phyloP scores from a whole-genome alignment of 106 monocot species.

The Allium cepa region DNA sequence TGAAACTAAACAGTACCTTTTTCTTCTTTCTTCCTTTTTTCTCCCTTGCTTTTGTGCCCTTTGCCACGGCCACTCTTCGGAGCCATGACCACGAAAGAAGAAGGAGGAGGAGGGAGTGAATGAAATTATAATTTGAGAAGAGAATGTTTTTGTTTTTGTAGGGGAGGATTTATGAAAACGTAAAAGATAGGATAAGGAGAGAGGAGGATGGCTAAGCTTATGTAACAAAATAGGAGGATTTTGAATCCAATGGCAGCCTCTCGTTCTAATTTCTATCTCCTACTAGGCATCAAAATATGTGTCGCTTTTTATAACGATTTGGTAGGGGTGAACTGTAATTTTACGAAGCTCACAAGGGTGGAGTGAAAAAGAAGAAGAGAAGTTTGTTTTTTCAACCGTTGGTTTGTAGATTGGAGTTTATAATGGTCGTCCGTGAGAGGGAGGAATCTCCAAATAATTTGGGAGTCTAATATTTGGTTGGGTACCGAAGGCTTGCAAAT shows the following conservation, averaged over 20 bases:
- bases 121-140: background rate
- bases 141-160: too few relatives aligned
- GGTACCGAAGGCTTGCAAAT: too few relatives aligned
- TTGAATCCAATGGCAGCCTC: conserved; percentile 4
- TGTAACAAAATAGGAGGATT: background rate
- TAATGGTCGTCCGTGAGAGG: conserved; percentile 2
- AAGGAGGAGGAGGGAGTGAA: background rate
- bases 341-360: background rate
- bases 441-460: background rate
- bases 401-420: conserved; percentile 3
- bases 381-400: conserved; percentile 11
- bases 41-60: conserved; percentile 49
- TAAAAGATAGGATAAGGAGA: conserved; percentile 4
- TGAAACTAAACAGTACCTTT: conserved; percentile 37
- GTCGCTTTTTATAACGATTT: too few relatives aligned
- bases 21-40: conserved; percentile 88
- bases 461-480: too few relatives aligned
- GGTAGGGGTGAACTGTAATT: background rate
- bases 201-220: background rate
- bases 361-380: background rate
- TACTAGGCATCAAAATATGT: too few relatives aligned
- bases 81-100: conserved; percentile 35
- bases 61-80: conserved; percentile 56
- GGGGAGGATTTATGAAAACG: background rate
- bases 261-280: conserved; percentile 3